These are phyloP conservation scores for Microbotryum violaceum DNA, from an alignment of 1,284 basidiomycete species.

Conservation along the genomic window DNA sequence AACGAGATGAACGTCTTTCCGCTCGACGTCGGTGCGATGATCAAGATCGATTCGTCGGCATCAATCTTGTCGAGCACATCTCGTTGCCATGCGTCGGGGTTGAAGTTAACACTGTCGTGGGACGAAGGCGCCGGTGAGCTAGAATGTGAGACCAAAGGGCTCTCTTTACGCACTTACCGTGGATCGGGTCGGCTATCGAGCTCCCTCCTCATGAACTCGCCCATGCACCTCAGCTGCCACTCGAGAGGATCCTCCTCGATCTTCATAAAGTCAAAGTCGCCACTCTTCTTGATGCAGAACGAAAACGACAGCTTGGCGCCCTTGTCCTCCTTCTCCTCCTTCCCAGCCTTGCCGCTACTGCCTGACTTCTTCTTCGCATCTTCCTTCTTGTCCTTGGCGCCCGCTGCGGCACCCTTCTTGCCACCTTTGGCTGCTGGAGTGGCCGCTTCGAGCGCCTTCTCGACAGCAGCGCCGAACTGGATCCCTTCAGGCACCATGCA, in stretches of 20 bases:
- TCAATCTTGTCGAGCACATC: conserved; percentile 59
- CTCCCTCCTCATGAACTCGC: conserved; percentile 61
- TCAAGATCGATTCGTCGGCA: conserved; percentile 52
- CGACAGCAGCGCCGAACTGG: conserved; percentile 19
- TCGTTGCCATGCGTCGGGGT: conserved; percentile 63
- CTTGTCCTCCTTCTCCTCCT: conserved; percentile 38
- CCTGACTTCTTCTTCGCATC: conserved; percentile 16
- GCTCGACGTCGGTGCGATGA: conserved; percentile 50
- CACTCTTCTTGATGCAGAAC: conserved; percentile 47
- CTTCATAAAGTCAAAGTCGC: conserved; percentile 50
- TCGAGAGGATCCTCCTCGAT: conserved; percentile 52
- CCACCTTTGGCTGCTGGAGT: conserved; percentile 7
- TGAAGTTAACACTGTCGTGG: conserved; percentile 47
- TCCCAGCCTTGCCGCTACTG: conserved; percentile 12
- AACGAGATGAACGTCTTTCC: conserved; percentile 66
- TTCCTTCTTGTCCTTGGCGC: neutral
- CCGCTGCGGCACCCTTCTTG: neutral
- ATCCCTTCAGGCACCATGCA: conserved; percentile 39
- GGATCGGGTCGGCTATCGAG: conserved; percentile 55
- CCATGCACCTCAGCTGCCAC: conserved; percentile 62
- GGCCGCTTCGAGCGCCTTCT: conserved; percentile 8
- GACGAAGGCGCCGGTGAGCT: neutral
- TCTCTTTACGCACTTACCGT: conserved; percentile 36
- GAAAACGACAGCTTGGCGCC: conserved; percentile 48
- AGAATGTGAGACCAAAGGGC: neutral